Base-by-base conservation (phyloP, 179 eudicot species). In the Pouteria campechiana region DNA sequence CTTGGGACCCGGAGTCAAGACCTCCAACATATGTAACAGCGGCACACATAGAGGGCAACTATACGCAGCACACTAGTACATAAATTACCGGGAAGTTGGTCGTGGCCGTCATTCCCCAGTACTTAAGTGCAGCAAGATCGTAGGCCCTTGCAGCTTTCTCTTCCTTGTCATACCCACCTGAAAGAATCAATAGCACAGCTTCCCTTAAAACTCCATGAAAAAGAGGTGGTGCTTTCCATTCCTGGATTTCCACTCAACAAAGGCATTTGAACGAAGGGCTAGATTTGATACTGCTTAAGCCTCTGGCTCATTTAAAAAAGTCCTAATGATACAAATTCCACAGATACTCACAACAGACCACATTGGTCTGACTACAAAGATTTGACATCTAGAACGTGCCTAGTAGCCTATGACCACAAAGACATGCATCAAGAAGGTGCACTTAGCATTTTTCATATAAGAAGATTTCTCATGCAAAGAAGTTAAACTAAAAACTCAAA, bases 81-180 rank as follows among this genome's bases (percentile, higher is more conserved):
- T 17, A 30, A 48, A 49, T 65, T 76, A 89, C 97, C 33, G 95
- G 93, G 66, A 85, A 85, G 63, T 85, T 89, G 53, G 93, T 89
- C 12, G 97, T 85, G 16, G 95, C 97, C 7, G 86, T 69, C 17
- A 81, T 70, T 19, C 93, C 93, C 93, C 93, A 89, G 48, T 89
- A 89, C 46, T 85, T 89, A 0, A 89, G 77, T 42, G 95, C 97
- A 20, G 97, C 93, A 79, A 89, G 70, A 56, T 89, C 95, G 43
- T 89, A 85, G 15, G 95, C 58, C 65, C 93, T 72, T 17, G 97
- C 97, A 44, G 95, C 97, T 70, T 89, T 89, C 8, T 89, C 97
- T 61, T 89, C 97, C 40, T 89, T 89, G 58, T 89, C 97, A 74
- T 89, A 89, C 27, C 97, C 95, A 54, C 94, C 96, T 83, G 40